Percentiles rank a stretch among this genome's conserved stretches.
Conservation (phyloP, 306 rosid genomes). For the Trifolium fragiferum region DNA sequence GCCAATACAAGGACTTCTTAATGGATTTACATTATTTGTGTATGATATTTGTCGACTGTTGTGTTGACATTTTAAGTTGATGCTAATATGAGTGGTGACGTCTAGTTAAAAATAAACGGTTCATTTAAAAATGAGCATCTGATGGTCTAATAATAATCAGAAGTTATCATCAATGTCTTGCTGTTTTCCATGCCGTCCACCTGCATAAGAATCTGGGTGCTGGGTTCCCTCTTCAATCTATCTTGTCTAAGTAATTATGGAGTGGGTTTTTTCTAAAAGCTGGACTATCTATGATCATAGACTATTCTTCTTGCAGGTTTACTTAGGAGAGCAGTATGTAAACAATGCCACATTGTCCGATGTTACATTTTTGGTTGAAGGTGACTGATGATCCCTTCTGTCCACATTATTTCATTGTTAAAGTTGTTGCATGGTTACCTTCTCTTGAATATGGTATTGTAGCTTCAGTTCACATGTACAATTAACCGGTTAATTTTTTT, state of each 20-base stretch:
- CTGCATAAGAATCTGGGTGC: conserved; percentile 31
- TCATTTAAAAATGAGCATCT: conserved; percentile 21
- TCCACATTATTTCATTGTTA: conserved; percentile 32
- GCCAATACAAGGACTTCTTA: conserved; percentile 10
- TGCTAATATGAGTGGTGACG: conserved; percentile 12
- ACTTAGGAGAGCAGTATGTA: conserved; percentile 90
- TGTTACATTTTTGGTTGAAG: conserved; percentile 95
- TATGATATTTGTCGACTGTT: conserved; percentile 28
- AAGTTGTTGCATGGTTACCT: background rate
- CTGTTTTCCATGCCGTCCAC: conserved; percentile 30
- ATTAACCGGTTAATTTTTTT: conserved; percentile 29
- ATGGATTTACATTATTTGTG: conserved; percentile 24
- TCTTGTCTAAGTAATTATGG: background rate
- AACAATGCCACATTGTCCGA: conserved; percentile 85
- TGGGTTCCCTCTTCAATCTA: conserved; percentile 27
- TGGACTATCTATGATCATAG: conserved; percentile 34
- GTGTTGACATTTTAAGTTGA: conserved; percentile 23
- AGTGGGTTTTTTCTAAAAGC: conserved; percentile 1
- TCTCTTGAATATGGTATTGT: conserved; percentile 16
- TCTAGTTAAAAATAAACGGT: background rate
- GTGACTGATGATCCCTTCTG: conserved; percentile 53
- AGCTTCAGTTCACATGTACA: conserved; percentile 34
- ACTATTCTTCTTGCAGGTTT: conserved; percentile 73
- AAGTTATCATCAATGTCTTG: conserved; percentile 20
- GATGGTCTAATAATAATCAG: conserved; percentile 10